Percentiles rank a stretch among this genome's conserved stretches.
Conservation (phyloP, 352 stramenopile genomes). For the Pythium vanterpoolii region DNA sequence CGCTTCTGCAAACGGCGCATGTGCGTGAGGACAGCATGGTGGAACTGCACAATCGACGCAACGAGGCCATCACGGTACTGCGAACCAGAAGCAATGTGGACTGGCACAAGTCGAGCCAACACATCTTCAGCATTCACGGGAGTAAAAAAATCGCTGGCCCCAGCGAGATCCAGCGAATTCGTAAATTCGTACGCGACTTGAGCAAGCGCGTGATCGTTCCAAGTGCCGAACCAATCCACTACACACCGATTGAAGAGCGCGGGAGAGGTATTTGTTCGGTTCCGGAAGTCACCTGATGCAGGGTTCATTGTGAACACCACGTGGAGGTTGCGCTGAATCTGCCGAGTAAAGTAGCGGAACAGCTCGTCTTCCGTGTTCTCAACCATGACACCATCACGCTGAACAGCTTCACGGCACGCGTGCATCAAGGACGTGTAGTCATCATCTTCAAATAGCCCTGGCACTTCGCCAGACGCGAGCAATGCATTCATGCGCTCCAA, state of each 20-base stretch:
- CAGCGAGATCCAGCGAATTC: slow-evolving; percentile 92
- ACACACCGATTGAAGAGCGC: slow-evolving; percentile 99
- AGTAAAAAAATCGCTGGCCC: slow-evolving; percentile 71
- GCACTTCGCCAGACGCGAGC: slow-evolving; percentile 98
- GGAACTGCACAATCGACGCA: slow-evolving; percentile 84
- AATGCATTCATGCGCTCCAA: slow-evolving; percentile 99
- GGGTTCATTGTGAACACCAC: slow-evolving; percentile 99
- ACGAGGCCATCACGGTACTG: slow-evolving; percentile 80
- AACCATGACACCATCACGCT: slow-evolving; percentile 86
- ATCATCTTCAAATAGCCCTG: slow-evolving; percentile 99
- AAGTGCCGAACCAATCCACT: slow-evolving; percentile 99
- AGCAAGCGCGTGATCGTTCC: slow-evolving; percentile 96
- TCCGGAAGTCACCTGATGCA: slow-evolving; percentile 95
- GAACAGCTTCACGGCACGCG: slow-evolving; percentile 93
- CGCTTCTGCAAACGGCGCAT: slow-evolving; percentile 86
- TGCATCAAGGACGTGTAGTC: slow-evolving; percentile 98
- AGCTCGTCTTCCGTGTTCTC: slow-evolving; percentile 95
- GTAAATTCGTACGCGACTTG: slow-evolving; percentile 99
- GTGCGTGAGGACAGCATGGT: slow-evolving; percentile 79
- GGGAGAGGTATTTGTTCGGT: slow-evolving; percentile 97
- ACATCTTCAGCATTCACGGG: slow-evolving; percentile 43
- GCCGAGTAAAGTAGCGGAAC: slow-evolving; percentile 96
- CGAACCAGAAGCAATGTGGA: slow-evolving; percentile 50
- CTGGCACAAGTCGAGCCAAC: slow-evolving; percentile 54
- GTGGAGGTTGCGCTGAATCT: slow-evolving; percentile 99